Evolutionary conservation across 352 stramenopile species (phyloP).

Genomic region (Albugo candida): DNA sequence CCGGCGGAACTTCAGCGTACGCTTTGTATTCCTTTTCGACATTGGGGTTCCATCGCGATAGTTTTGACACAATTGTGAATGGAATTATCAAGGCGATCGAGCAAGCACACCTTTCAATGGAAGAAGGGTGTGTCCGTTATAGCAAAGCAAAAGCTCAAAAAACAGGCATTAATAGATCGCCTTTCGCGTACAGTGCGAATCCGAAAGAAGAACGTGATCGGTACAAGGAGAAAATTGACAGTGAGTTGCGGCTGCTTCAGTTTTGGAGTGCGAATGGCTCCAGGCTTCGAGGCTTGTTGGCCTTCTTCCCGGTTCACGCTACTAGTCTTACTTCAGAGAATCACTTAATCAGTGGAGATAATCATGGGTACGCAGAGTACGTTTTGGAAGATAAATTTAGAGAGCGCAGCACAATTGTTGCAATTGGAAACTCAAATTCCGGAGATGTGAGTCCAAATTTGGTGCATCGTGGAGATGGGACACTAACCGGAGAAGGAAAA

Average conservation of each 20-base stretch:
- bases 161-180: slow-evolving; percentile 47
- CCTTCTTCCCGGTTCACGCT: slow-evolving; percentile 54
- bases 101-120: slow-evolving; percentile 28
- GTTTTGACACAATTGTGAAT: slow-evolving; percentile 39
- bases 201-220: slow-evolving; percentile 23
- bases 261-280: slow-evolving; percentile 16
- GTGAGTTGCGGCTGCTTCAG: slow-evolving; percentile 37
- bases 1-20: slow-evolving; percentile 53
- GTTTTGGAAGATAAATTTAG: slow-evolving; percentile 17
- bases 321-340: slow-evolving; percentile 67
- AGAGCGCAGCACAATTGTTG: slow-evolving; percentile 9
- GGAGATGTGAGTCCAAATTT: slow-evolving; percentile 25
- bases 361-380: slow-evolving; percentile 46
- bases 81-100: slow-evolving; percentile 45
- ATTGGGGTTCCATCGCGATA: slow-evolving; percentile 25
- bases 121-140: slow-evolving; percentile 20
- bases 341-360: slow-evolving; percentile 53
- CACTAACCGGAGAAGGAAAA: slow-evolving; percentile 19
- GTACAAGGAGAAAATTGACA: slow-evolving; percentile 45
- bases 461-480: slow-evolving; percentile 25
- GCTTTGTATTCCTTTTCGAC: slow-evolving; percentile 42
- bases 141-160: slow-evolving; percentile 15
- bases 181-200: slow-evolving; percentile 50
- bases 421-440: slow-evolving; percentile 24
- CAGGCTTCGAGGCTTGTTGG: slow-evolving; percentile 32